Conservation (phyloP, 2,329 filamentous ascomycete genomes). For the Stachybotrys elegans region DNA sequence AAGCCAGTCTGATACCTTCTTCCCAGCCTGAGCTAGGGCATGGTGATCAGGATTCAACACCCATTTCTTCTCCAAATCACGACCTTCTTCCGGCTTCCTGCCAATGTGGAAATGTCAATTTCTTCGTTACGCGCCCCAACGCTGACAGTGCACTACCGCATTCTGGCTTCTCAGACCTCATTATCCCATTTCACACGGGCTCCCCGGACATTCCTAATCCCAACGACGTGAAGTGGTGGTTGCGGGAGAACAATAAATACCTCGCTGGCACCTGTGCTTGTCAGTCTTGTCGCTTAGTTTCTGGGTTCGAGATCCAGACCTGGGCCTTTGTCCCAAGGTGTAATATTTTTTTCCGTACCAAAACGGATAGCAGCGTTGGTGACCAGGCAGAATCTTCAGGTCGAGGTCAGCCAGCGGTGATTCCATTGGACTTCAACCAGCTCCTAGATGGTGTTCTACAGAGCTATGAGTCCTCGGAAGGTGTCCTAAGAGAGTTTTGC, state of each 20-base stretch:
- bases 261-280: conserved; percentile 58
- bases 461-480: conserved; percentile 48
- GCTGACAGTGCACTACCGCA: conserved; percentile 34
- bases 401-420: conserved; percentile 30
- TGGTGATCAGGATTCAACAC: neutral
- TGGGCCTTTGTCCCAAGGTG: conserved; percentile 62
- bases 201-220: conserved; percentile 33
- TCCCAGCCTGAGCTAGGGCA: neutral
- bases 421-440: conserved; percentile 30
- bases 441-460: conserved; percentile 39
- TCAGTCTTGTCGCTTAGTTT: conserved; percentile 52
- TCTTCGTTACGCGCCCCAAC: conserved; percentile 53
- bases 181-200: conserved; percentile 40
- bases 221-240: conserved; percentile 53
- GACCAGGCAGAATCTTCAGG: conserved; percentile 11
- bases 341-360: conserved; percentile 46
- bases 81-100: conserved; percentile 20
- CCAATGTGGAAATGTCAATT: conserved; percentile 38
- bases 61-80: neutral
- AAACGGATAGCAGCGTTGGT: neutral
- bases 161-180: conserved; percentile 49
- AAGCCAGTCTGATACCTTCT: neutral
- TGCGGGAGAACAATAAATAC: conserved; percentile 46
- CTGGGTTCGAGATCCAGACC: conserved; percentile 58
- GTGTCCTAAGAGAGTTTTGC: conserved; percentile 58